These are phyloP conservation scores for Botrytis fragariae DNA, from an alignment of 2,329 filamentous ascomycete genomes.

Conservation along the genomic window DNA sequence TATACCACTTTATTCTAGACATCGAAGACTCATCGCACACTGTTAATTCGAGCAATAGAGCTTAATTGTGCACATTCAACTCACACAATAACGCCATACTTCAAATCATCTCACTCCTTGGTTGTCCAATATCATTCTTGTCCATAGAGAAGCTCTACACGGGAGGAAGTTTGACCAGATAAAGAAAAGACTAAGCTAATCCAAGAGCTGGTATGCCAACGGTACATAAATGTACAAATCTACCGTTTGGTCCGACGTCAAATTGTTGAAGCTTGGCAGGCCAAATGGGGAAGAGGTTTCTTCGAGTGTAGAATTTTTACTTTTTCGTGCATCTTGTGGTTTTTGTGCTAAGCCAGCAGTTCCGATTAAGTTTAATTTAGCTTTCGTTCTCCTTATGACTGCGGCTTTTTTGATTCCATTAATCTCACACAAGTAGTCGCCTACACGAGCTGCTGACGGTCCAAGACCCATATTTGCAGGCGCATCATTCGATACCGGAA, in stretches of 20 bases:
- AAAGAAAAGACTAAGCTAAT: background rate
- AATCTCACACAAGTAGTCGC: conserved; percentile 2
- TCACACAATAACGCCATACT: no score
- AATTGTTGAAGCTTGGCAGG: background rate
- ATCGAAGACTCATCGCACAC: background rate
- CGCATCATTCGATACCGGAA: background rate
- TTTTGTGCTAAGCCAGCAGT: conserved; percentile 8
- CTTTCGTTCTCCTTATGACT: background rate
- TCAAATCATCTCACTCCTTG: background rate
- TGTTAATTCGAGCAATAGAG: background rate
- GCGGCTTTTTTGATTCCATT: background rate
- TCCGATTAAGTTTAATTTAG: conserved; percentile 2
- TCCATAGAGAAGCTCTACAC: fast-evolving
- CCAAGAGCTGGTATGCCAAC: conserved; percentile 5
- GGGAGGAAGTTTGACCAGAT: background rate
- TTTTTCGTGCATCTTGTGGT: background rate
- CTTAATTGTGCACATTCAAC: background rate
- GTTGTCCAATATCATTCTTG: background rate
- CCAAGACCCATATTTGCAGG: background rate
- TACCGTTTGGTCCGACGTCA: background rate
- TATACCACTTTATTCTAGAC: background rate
- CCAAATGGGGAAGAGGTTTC: background rate
- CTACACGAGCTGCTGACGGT: background rate
- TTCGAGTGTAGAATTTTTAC: background rate
- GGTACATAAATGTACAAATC: conserved; percentile 3